phyloP scores from a whole-genome alignment of 371 early-diverging fungal species.

The Mortierella sp. region DNA sequence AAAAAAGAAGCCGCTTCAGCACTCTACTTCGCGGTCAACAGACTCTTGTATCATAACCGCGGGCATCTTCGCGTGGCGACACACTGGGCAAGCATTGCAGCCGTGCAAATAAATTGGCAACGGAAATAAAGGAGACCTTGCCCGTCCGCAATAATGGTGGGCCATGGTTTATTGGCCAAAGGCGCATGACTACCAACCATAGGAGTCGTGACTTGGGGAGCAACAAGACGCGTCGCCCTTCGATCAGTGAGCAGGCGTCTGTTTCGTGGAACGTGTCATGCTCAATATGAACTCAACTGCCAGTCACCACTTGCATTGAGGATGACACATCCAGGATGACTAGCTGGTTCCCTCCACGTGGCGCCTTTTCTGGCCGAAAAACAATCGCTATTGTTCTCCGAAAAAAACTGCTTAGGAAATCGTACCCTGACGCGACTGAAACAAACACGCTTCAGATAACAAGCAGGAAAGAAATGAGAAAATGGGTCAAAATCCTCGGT shows the following conservation, averaged over 20 bases:
- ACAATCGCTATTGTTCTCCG: no score
- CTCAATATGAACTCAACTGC: background rate
- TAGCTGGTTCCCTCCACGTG: background rate
- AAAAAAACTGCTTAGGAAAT: background rate
- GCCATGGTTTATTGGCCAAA: background rate
- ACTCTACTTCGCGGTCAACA: background rate
- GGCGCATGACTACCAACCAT: background rate
- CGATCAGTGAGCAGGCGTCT: background rate
- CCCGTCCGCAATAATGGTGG: background rate
- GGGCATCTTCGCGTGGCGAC: background rate
- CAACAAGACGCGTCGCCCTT: background rate
- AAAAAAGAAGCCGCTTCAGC: background rate
- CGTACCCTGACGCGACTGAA: background rate
- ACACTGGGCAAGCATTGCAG: background rate
- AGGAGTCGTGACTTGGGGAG: background rate
- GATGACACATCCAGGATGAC: background rate
- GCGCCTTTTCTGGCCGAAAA: background rate
- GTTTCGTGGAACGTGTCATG: background rate
- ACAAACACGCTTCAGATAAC: background rate
- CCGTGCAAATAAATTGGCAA: background rate
- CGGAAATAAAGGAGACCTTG: background rate
- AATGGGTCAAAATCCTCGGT: background rate
- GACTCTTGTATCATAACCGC: background rate
- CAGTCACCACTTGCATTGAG: background rate
- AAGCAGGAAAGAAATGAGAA: background rate